Evolutionary conservation across 768 basidiomycete species (phyloP), one percentile per base, ranked within the genome.

Genomic region (Lactarius deliciosus): DNA sequence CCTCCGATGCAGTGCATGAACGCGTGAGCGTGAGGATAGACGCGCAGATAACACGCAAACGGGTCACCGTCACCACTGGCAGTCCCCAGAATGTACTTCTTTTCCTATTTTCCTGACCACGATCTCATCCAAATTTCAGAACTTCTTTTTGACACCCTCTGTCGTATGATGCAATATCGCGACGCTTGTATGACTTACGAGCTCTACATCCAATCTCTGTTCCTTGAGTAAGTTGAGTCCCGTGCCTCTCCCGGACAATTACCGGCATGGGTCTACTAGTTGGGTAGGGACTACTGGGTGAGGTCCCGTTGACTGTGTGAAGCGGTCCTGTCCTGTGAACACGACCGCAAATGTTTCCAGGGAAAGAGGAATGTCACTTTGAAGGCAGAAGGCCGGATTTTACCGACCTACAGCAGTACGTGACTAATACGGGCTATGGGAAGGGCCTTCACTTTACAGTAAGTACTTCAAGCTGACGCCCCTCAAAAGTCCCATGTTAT

Each of bases 131-230:
- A 53, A 28, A 28, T 28, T 28, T 28, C 28, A 28, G 1, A 55
- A 38, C 13, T 38, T 38, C 38, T 15, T 11, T 36, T 36, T 36
- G 36, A 36, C 15, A 61, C 43, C 55, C 65, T 55, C 45, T 3
- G 60, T 53, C 36, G 50, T 60, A 18, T 61, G 22, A n/a, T n/a
- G n/a, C 70, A 64, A 10, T 69, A 66, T 61, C 68, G 34, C n/a
- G 28, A 20, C 43, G n/a, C 10, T 11, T 55, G n/a, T 70, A 64
- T n/a, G 1, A 61, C 5, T 30, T 62, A 6, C 61, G 69, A 20
- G 62, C 61, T 16, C 6, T 70, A n/a, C 61, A 66, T 55, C 68
- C 70, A 25, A 22, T 66, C 50, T n/a, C n/a, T n/a, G n/a, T n/a
- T n/a, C n/a, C n/a, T n/a, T n/a, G n/a, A n/a, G n/a, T n/a, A n/a